Evolutionary conservation across 1,284 basidiomycete genomes (phyloP), one percentile per base, ranked within the genome.

Genomic region (Tetrapyrgos nigripes): DNA sequence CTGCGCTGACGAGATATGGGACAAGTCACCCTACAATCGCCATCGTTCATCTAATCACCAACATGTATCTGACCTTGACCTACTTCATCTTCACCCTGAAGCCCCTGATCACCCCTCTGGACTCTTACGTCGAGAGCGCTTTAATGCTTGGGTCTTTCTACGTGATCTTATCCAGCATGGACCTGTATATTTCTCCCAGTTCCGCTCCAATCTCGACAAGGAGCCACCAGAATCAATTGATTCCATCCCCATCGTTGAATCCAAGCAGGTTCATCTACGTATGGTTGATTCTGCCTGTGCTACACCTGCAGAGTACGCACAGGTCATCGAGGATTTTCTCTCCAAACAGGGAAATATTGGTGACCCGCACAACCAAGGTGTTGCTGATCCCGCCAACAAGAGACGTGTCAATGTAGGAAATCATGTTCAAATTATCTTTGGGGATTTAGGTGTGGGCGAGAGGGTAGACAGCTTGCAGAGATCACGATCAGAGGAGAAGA

Each of bases 391-490:
- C n/a, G 48, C 24, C 21, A 19, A 17, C 47, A 51, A 57, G 49
- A 44, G 23, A 27, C 27, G 26, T 23, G 17, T 29, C 9, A 28
- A 19, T 24, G 43, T 64, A 2, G 37, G 23, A 10, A 50, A 65
- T 21, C 56, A 53, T 28, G 66, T 64, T 2, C 40, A 70, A 23
- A 55, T 70, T 3, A 44, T 70, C 2, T 61, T 60, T 47, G 70
- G 69, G 10, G 67, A 72, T 64, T 57, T 73, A 9, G 62, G 65
- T 4, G 73, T 72, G 0, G 58, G 61, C 1, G 67, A 76, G 43
- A 64, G 64, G 3, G 40, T 74, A 4, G 53, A 56, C 3, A 64
- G 61, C 4, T n/a, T 69, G 0, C 48, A 64, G 2, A 33, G 53
- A n/a, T 55, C 56, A 23, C 48, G 58, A 21, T 33, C 51, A 8